A percentile compares a stretch with the other conserved stretches of the same genome.
Evolutionary conservation across 78 protist genomes (phyloP).

Genomic region (Dictyostelium firmibasis): DNA sequence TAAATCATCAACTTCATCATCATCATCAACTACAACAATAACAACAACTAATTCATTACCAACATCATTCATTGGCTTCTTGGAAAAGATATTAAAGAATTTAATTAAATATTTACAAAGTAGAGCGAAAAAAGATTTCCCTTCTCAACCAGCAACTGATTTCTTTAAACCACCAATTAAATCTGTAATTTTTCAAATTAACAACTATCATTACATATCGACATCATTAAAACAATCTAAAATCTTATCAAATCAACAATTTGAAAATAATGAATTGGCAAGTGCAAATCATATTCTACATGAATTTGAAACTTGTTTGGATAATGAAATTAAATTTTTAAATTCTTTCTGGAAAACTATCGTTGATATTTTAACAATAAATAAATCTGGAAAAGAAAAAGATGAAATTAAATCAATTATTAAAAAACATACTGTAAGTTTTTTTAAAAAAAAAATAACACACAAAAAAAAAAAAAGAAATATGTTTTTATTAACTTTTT

Average conservation of each 20-base stretch:
- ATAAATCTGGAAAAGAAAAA: neutral
- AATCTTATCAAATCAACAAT: neutral
- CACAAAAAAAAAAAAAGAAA: no score
- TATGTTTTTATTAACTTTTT: neutral
- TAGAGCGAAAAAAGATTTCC: constrained; percentile 33
- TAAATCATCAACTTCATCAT: neutral
- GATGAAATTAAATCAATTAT: constrained; percentile 36
- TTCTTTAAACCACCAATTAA: constrained; percentile 1
- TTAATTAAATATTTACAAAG: constrained; percentile 31
- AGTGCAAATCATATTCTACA: neutral
- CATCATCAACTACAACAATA: neutral
- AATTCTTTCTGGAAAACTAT: constrained; percentile 34
- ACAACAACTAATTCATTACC: no score
- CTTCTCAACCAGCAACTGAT: constrained; percentile 13
- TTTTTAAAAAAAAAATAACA: no score
- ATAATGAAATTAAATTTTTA: constrained; percentile 50
- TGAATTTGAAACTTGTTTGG: constrained; percentile 37
- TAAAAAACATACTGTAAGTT: constrained; percentile 56
- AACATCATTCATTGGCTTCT: constrained; percentile 26
- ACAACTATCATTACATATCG: constrained; percentile 48
- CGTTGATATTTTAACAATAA: neutral
- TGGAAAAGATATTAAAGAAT: constrained; percentile 35
- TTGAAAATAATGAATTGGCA: neutral
- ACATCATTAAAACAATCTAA: neutral
- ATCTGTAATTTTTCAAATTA: constrained; percentile 28